These are phyloP conservation scores for Mucor ambiguus DNA, from an alignment of 371 early-diverging fungal genomes.

Conservation along the genomic window DNA sequence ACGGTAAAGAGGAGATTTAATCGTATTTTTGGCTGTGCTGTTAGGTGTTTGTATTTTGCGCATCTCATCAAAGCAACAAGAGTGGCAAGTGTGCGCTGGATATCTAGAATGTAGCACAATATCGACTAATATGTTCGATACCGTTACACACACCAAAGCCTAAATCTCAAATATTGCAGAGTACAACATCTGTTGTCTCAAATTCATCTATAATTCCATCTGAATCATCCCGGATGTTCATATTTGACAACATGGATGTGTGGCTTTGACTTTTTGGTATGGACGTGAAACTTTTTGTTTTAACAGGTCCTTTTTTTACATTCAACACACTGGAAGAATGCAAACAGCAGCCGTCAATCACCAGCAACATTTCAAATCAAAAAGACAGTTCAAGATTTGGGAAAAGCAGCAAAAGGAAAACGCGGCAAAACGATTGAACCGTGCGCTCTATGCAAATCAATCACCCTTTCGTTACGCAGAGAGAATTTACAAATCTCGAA, in stretches of 20 bases:
- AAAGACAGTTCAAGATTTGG: constrained; percentile 22
- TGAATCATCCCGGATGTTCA: neutral
- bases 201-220: neutral
- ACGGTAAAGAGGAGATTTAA: neutral
- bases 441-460: constrained; percentile 35
- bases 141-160: neutral
- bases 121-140: neutral
- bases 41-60: neutral
- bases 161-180: neutral
- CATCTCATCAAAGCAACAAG: neutral
- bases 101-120: neutral
- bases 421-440: constrained; percentile 12
- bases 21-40: neutral
- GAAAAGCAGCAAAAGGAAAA: constrained; percentile 23
- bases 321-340: neutral
- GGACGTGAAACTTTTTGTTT: neutral
- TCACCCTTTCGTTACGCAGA: constrained; percentile 75
- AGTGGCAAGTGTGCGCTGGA: neutral
- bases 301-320: neutral
- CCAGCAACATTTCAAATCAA: constrained; percentile 6
- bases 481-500: constrained; percentile 55
- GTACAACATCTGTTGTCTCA: neutral
- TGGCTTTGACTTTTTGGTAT: neutral
- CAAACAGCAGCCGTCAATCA: neutral
- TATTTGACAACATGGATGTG: neutral